Conservation (phyloP, 2,329 filamentous ascomycete species). For the Ascomycota sp. region DNA sequence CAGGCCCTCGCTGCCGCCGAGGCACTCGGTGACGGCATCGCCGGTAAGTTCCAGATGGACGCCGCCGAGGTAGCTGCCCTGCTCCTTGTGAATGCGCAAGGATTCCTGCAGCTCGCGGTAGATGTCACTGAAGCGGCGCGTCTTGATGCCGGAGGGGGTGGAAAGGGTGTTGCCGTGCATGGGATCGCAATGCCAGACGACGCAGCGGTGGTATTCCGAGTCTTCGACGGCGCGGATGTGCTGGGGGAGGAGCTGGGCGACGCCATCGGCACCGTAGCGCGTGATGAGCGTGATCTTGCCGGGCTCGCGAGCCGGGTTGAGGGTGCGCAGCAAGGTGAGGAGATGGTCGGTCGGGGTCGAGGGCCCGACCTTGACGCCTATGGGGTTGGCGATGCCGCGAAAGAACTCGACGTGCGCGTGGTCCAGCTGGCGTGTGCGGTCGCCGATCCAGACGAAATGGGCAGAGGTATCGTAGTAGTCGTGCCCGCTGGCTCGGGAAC, state of each 20-base stretch:
- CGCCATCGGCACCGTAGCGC: conserved; percentile 65
- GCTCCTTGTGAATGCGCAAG: conserved; percentile 60
- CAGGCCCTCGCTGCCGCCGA: conserved; percentile 70
- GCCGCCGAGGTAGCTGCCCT: conserved; percentile 72
- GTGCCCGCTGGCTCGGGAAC: conserved; percentile 11
- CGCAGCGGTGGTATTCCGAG: conserved; percentile 41
- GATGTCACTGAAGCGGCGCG: conserved; percentile 73
- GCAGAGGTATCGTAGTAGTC: conserved; percentile 85
- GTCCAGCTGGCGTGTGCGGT: conserved; percentile 80
- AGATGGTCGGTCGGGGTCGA: conserved; percentile 59
- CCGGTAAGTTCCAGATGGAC: conserved; percentile 90
- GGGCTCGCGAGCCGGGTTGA: conserved; percentile 62
- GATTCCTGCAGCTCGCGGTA: conserved; percentile 69
- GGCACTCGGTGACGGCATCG: conserved; percentile 87
- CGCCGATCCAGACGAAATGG: conserved; percentile 96
- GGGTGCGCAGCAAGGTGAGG: conserved; percentile 53
- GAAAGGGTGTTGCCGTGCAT: conserved; percentile 74
- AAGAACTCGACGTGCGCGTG: conserved; percentile 95
- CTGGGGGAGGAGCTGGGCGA: conserved; percentile 49
- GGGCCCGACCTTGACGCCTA: conserved; percentile 89
- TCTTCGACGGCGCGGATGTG: conserved; percentile 78
- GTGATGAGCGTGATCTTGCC: conserved; percentile 95
- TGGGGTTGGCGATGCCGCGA: conserved; percentile 82
- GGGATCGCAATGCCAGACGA: conserved; percentile 96
- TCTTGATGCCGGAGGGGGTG: conserved; percentile 66